Conservation (phyloP, 1,284 basidiomycete genomes). For the Clitocybe nebularis region DNA sequence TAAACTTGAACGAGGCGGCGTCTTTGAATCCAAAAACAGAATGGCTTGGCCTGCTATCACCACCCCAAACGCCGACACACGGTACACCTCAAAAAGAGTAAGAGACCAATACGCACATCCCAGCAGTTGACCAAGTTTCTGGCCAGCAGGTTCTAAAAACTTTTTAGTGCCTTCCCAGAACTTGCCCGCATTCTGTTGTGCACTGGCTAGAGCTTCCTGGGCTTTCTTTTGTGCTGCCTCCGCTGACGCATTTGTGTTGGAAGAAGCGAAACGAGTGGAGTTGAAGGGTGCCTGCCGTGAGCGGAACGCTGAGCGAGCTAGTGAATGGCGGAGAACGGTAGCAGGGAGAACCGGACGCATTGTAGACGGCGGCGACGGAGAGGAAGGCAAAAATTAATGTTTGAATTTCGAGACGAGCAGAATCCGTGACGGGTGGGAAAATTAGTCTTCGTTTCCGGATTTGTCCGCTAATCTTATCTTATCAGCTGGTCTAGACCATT, state of each 20-base stretch:
- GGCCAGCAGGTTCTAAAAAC: conserved; percentile 55
- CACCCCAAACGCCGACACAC: background rate
- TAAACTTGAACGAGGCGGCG: background rate
- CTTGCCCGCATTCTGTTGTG: conserved; percentile 54
- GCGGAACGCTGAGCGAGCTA: conserved; percentile 10
- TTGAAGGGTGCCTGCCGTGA: conserved; percentile 1
- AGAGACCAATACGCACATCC: conserved; percentile 50
- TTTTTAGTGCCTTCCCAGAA: conserved; percentile 51
- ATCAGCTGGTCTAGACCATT: no score
- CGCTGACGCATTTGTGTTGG: conserved; percentile 9
- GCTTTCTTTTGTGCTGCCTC: conserved; percentile 62
- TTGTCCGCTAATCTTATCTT: no score
- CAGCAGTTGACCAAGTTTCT: conserved; percentile 55
- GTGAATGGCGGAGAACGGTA: conserved; percentile 1
- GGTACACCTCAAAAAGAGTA: background rate
- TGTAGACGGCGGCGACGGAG: background rate
- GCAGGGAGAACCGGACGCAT: conserved; percentile 3
- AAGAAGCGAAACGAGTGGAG: conserved; percentile 15
- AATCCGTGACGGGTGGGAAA: no score
- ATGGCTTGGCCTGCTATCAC: background rate
- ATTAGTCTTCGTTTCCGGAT: no score
- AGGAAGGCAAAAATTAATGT: no score
- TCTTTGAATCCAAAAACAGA: background rate
- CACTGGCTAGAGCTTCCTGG: conserved; percentile 56
- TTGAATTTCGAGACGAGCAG: no score